Evolutionary conservation across 768 basidiomycete genomes (phyloP).

Genomic region (Mycena alexandri): DNA sequence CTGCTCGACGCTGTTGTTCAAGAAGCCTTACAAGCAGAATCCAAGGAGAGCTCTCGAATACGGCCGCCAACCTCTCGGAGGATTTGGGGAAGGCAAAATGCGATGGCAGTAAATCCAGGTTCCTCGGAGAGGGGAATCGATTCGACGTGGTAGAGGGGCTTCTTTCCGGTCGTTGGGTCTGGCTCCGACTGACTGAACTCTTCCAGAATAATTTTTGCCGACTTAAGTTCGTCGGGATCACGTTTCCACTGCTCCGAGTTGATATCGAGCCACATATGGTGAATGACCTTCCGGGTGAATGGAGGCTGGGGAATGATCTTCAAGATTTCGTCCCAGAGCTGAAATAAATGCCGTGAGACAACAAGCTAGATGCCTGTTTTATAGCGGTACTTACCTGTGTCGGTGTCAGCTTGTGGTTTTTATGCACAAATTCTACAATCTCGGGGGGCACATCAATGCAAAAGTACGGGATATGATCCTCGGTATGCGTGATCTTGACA

Average conservation of each 20-base stretch:
- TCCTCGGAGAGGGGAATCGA: conserved; percentile 11
- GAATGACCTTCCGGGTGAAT: conserved; percentile 37
- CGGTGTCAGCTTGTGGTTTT: conserved; percentile 13
- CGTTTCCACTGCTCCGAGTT: conserved; percentile 42
- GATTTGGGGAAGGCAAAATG: conserved; percentile 43
- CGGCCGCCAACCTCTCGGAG: conserved; percentile 39
- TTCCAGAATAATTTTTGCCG: conserved; percentile 42
- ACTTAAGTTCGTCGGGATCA: too few species aligned
- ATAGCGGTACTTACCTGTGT: conserved; percentile 5
- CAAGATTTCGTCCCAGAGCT: conserved; percentile 12
- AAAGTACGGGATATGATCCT: conserved; percentile 5
- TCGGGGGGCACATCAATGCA: conserved; percentile 12
- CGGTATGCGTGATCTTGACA: conserved; percentile 1
- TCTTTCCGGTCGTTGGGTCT: background rate
- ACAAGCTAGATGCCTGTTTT: too few species aligned
- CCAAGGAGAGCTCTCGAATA: conserved; percentile 45
- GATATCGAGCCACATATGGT: conserved; percentile 38
- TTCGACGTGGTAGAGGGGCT: conserved; percentile 21
- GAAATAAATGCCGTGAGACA: background rate
- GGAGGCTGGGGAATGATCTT: background rate
- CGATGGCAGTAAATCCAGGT: conserved; percentile 41
- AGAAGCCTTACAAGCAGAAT: conserved; percentile 47
- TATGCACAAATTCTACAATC: conserved; percentile 2
- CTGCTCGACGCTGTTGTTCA: background rate
- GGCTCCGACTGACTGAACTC: conserved; percentile 21